Evolutionary conservation across 192 early-diverging fungal genomes (phyloP).

Genomic region (Backusella morwellensis): DNA sequence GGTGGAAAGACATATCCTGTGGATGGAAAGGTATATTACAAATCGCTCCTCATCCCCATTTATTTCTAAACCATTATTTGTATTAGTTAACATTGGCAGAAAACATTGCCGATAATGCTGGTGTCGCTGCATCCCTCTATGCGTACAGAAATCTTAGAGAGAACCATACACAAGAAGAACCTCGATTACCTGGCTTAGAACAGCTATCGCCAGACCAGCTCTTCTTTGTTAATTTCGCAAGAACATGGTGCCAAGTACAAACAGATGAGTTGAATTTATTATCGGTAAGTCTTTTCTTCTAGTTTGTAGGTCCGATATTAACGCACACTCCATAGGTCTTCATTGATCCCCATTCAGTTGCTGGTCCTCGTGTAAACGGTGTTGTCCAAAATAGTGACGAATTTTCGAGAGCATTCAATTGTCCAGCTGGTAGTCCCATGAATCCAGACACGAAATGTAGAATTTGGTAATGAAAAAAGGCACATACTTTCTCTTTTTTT

Average conservation of each 20-base stretch:
- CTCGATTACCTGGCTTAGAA: constrained; percentile 42
- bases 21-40: constrained; percentile 40
- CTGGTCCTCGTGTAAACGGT: constrained; percentile 63
- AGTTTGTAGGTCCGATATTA: not conserved
- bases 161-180: constrained; percentile 2
- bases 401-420: constrained; percentile 68
- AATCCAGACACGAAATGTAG: constrained; percentile 60
- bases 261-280: constrained; percentile 28
- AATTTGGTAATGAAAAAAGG: constrained; percentile 24
- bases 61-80: no score
- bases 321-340: constrained; percentile 30
- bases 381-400: constrained; percentile 57
- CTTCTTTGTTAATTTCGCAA: constrained; percentile 66
- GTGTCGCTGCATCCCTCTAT: constrained; percentile 31
- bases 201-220: constrained; percentile 55
- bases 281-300: not conserved
- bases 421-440: constrained; percentile 56
- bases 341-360: constrained; percentile 64
- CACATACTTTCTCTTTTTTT: not conserved
- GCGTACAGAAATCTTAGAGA: constrained; percentile 19
- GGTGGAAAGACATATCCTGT: constrained; percentile 37
- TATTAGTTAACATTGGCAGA: constrained; percentile 45
- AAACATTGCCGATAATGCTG: constrained; percentile 71
- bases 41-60: no score
- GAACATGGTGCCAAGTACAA: constrained; percentile 58